Evolutionary conservation across 805 yeast genomes (phyloP).

Genomic region (Kuraishia ogatae): DNA sequence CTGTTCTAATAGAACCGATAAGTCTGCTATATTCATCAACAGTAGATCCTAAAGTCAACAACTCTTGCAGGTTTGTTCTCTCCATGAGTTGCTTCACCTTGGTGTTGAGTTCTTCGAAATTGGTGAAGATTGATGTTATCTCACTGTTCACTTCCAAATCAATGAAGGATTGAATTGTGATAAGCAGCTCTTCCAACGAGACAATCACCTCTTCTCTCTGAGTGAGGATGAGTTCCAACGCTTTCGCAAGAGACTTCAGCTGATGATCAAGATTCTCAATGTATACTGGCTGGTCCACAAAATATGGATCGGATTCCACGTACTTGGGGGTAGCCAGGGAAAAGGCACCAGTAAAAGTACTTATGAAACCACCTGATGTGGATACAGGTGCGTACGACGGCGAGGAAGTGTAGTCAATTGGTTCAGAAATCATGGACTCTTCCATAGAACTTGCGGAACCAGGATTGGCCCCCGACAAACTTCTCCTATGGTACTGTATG

Average conservation of each 20-base stretch:
- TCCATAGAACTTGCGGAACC: constrained; percentile 16
- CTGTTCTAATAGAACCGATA: constrained; percentile 63
- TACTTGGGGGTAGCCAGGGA: constrained; percentile 56
- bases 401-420: constrained; percentile 16
- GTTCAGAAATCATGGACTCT: constrained; percentile 8
- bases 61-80: constrained; percentile 76
- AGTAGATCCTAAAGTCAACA: constrained; percentile 77
- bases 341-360: constrained; percentile 58
- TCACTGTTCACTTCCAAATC: constrained; percentile 66
- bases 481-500: constrained; percentile 16
- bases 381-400: constrained; percentile 11
- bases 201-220: constrained; percentile 70
- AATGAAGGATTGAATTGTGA: constrained; percentile 48
- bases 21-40: constrained; percentile 80
- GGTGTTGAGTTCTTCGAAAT: constrained; percentile 65
- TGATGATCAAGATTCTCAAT: constrained; percentile 68
- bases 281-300: constrained; percentile 58
- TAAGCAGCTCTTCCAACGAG: constrained; percentile 57
- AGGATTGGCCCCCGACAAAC: constrained; percentile 5
- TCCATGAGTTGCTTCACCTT: constrained; percentile 67
- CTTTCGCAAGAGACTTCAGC: constrained; percentile 56
- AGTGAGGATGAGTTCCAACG: constrained; percentile 63
- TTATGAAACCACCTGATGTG: constrained; percentile 48
- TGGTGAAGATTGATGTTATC: constrained; percentile 52
- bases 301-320: constrained; percentile 72